Base-by-base conservation (phyloP, 2,329 filamentous ascomycete genomes). In the Hortaea werneckii region DNA sequence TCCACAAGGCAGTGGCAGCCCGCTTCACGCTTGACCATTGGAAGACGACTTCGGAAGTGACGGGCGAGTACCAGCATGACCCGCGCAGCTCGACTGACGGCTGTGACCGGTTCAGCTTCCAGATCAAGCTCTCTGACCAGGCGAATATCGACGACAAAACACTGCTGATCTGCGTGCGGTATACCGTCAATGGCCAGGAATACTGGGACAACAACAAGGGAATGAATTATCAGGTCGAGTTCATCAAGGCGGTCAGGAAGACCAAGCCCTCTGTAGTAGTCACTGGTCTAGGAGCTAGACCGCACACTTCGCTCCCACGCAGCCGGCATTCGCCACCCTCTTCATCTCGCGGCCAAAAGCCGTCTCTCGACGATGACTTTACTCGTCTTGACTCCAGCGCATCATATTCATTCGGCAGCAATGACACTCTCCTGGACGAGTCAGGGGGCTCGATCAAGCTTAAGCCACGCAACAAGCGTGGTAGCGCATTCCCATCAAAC, bases 1-100 rank as follows among this genome's bases (percentile, higher is more conserved):
- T 94, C 68, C 78, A 89, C 44, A 98, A 98, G 68, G 67, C 75
- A 5, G 87, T 98, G 44, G 80, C 84, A n/a, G 90, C 87, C 64
- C 81, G 92, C 42, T 98, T 98, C 66, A 98, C 92, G 0, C 77
- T 95, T 40, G 92, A 98, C 65, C 92, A 94, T 69, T 98, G 92
- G 92, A 95, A 94, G 75, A 98, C 92, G 0, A 94, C 89, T 0
- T 98, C 92, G 0, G 92, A 98, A 63, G 85, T 96, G 1, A 76
- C 77, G 34, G 90, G 87, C n/a, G 88, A 95, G 58, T 98, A 79
- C 69, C 83, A 82, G 63, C 79, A 85, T 50, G 85, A 92, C 67
- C 77, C 90, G 40, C 79, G 80, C 38, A 78, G 83, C 37, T 38
- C 54, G 1, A 70, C 78, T 20, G 75, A 83, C 55, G 80, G 83